Percentiles rank a stretch among this genome's conserved stretches.
Conservation (phyloP, 495 filamentous ascomycete genomes). For the Penicillium psychrofluorescens region DNA sequence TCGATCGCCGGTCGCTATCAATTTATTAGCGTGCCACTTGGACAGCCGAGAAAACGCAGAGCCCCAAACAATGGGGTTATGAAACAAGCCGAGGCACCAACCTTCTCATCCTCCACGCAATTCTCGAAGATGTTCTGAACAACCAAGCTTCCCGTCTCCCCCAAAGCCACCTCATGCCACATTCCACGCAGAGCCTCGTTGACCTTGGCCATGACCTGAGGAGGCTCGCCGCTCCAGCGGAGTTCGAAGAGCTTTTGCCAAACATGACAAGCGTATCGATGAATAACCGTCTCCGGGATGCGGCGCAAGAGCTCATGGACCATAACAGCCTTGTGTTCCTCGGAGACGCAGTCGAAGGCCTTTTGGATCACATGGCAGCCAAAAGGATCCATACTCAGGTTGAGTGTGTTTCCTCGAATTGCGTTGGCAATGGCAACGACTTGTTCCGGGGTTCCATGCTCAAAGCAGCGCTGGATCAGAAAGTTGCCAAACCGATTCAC, state of each 20-base stretch:
- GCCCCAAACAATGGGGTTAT: no score
- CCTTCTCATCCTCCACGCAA: conserved; percentile 97
- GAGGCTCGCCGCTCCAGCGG: conserved; percentile 88
- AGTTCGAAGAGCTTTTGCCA: conserved; percentile 99
- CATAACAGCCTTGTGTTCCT: conserved; percentile 97
- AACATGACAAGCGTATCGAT: conserved; percentile 96
- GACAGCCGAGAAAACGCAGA: not conserved
- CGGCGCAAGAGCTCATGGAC: conserved; percentile 91
- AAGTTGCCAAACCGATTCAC: conserved; percentile 97
- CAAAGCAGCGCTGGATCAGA: conserved; percentile 95
- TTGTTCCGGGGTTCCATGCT: conserved; percentile 93
- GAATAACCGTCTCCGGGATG: conserved; percentile 96
- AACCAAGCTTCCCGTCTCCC: conserved; percentile 94
- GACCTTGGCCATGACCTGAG: conserved; percentile 97
- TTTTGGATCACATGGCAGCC: conserved; percentile 98
- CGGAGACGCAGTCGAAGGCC: conserved; percentile 93
- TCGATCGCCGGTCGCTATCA: conserved; percentile 86
- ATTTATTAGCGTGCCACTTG: conserved; percentile 24
- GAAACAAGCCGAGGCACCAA: conserved; percentile 14
- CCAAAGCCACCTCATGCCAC: conserved; percentile 97
- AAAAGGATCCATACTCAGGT: conserved; percentile 95
- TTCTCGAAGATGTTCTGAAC: conserved; percentile 99
- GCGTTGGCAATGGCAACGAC: conserved; percentile 90
- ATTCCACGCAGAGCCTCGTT: conserved; percentile 92
- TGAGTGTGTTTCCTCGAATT: conserved; percentile 90